Evolutionary conservation across 371 early-diverging fungal species (phyloP).

Genomic region (Parasitella parasitica): DNA sequence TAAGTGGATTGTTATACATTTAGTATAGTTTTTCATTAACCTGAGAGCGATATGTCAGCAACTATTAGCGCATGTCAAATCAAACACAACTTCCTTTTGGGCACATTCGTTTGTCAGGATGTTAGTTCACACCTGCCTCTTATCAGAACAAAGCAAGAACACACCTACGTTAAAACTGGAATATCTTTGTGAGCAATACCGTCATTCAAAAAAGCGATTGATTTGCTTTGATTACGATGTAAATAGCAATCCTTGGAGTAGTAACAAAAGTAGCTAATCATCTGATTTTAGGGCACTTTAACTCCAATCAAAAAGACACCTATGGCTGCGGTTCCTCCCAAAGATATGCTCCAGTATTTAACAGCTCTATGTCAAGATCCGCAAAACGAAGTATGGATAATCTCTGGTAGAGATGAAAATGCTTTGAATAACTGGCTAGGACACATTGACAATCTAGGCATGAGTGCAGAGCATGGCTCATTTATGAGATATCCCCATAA

Average conservation of each 20-base stretch:
- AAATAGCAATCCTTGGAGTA: no score
- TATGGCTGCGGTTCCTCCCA: slow-evolving; percentile 54
- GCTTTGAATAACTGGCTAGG: slow-evolving; percentile 86
- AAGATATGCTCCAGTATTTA: slow-evolving; percentile 65
- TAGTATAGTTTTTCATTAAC: no score
- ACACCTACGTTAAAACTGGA: slow-evolving; percentile 65
- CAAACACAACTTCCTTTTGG: slow-evolving; percentile 81
- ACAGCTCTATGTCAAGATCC: slow-evolving; percentile 64
- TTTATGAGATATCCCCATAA: background rate
- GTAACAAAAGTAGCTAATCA: no score
- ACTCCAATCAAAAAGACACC: background rate
- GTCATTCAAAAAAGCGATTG: slow-evolving; percentile 56
- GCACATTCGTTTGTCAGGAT: slow-evolving; percentile 28
- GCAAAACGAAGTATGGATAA: slow-evolving; percentile 84
- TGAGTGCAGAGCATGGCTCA: slow-evolving; percentile 71
- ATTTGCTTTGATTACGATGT: slow-evolving; percentile 89
- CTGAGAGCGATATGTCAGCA: slow-evolving; percentile 40
- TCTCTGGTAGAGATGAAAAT: slow-evolving; percentile 87
- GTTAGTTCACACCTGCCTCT: slow-evolving; percentile 31
- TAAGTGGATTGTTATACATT: no score
- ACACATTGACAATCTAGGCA: slow-evolving; percentile 70
- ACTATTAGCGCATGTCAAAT: slow-evolving; percentile 80
- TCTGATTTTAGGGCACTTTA: background rate
- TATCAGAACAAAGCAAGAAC: slow-evolving; percentile 46
- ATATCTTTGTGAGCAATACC: slow-evolving; percentile 46